Base-by-base conservation (phyloP, 495 filamentous ascomycete species). In the Penicillium egyptiacum region DNA sequence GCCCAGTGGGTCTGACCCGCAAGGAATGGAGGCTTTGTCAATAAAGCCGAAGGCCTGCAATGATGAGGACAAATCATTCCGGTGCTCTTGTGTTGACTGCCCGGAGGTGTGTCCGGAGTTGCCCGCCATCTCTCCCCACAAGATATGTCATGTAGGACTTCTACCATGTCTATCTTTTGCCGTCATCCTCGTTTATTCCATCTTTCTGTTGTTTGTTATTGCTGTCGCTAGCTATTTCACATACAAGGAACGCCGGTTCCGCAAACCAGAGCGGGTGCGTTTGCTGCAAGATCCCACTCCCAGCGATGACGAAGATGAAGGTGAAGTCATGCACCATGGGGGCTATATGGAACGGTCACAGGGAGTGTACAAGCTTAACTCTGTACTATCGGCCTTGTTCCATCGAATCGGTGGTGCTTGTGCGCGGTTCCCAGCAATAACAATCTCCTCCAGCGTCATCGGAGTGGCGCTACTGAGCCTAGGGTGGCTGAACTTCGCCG, bases 81-180 rank as follows among this genome's bases (percentile, higher is more conserved):
- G 90, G 56, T 98, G 94, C 70, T 87, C 93, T 55, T 98, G 94
- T 66, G 84, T 96, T 43, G 94, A 98, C 64, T 98, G 94, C 68
- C 88, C 86, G 1, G 85, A 81, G 1, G 86, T 91, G 14, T 98
- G 94, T 62, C 88, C 91, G 0, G 83, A 85, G 62, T 79, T 98
- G 31, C 88, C 88, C 12, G 86, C 84, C 5, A 79, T 98, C 19
- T 70, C 83, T 35, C 75, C 87, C 45, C 75, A 79, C 5, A 74
- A 86, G 50, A 76, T 82, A 26, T 98, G 94, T 71, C 82, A 88
- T 63, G 90, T 98, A 20, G 95, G 94, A 42, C 71, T 86, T 8
- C 75, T 97, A 31, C 92, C 91, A 2, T 98, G 94, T 64, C 77
- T 98, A 39, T 96, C 92, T 5, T 96, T 98, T 69, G 85, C 86